phyloP scores from a whole-genome alignment of 108 stramenopile genomes.

The Skeletonema costatum region DNA sequence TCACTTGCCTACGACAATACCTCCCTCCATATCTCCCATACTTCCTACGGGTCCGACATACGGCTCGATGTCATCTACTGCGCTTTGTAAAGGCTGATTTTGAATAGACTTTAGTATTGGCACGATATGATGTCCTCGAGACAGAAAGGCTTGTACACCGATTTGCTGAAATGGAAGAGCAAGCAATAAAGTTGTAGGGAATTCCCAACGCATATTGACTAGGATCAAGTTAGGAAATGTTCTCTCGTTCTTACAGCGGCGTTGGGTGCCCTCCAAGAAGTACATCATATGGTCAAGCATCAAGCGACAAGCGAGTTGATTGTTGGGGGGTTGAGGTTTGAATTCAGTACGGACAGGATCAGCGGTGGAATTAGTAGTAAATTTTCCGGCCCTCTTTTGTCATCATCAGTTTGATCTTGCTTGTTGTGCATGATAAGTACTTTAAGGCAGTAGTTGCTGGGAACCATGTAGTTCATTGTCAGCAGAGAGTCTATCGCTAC shows the following conservation, averaged over 20 bases:
- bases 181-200: not conserved
- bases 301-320: too few species aligned
- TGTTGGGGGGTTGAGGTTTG: too few species aligned
- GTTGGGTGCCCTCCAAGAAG: too few species aligned
- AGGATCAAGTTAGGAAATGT: not conserved
- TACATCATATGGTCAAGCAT: too few species aligned
- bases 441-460: too few species aligned
- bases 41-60: constrained; percentile 12
- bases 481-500: too few species aligned
- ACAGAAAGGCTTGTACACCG: not conserved
- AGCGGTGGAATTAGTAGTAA: too few species aligned
- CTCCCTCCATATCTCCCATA: constrained; percentile 6
- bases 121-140: not conserved
- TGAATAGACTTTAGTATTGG: not conserved
- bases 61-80: constrained; percentile 6
- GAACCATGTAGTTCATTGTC: too few species aligned
- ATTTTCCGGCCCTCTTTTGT: too few species aligned
- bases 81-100: not conserved
- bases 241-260: not conserved
- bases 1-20: constrained; percentile 7
- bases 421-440: too few species aligned
- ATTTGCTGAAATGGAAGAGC: not conserved
- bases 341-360: too few species aligned
- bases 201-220: not conserved
- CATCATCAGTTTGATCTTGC: too few species aligned